A percentile compares a stretch with the other conserved stretches of the same genome.
Conservation (phyloP, 768 basidiomycete species). For the Leccinum variicolor region DNA sequence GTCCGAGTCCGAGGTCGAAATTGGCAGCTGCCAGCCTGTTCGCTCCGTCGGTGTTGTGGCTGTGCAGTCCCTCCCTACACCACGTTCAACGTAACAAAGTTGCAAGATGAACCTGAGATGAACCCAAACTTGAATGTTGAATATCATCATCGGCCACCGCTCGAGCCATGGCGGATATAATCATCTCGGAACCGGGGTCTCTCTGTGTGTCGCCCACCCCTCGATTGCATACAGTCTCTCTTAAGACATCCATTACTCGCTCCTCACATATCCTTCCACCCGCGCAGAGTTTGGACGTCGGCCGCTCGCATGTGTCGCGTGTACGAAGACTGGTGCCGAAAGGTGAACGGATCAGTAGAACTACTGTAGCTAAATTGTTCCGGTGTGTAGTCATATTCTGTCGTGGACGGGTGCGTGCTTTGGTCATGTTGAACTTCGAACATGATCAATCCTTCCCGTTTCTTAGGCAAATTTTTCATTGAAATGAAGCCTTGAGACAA, state of each 20-base stretch:
- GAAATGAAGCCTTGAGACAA: conserved; percentile 95
- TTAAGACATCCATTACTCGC: too few species aligned
- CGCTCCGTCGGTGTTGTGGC: background rate
- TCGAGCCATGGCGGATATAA: too few species aligned
- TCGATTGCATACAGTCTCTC: too few species aligned
- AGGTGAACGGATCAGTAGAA: conserved; percentile 36
- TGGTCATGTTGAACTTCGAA: background rate
- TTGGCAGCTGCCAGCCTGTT: too few species aligned
- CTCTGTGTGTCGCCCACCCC: too few species aligned
- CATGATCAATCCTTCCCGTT: background rate
- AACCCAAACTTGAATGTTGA: too few species aligned
- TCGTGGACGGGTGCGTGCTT: conserved; percentile 81
- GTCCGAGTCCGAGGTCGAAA: background rate
- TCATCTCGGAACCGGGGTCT: too few species aligned
- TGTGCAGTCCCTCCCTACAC: background rate
- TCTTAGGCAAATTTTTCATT: conserved; percentile 92
- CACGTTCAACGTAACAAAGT: background rate
- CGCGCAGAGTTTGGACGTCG: too few species aligned
- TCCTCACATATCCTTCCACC: too few species aligned
- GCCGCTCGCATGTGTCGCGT: too few species aligned
- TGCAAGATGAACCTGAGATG: too few species aligned
- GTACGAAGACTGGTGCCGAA: too few species aligned
- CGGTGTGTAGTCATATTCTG: conserved; percentile 79
- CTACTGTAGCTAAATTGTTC: conserved; percentile 3
- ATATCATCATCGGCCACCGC: background rate